Evolutionary conservation across 208 protist species (phyloP).

Genomic region (Leishmania tarentolae): DNA sequence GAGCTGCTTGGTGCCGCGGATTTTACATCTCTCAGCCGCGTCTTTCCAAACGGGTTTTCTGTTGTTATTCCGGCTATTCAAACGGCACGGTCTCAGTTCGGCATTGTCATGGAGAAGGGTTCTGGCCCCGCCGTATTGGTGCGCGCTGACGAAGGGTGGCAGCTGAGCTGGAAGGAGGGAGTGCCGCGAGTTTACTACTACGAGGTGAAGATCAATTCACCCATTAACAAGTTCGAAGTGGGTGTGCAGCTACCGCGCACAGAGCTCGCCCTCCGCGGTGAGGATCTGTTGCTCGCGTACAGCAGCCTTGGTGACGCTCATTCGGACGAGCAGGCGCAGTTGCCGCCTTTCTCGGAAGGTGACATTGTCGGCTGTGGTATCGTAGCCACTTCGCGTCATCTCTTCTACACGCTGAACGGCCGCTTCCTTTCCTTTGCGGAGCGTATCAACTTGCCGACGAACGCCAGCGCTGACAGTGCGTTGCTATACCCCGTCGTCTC

Average conservation of each 20-base stretch:
- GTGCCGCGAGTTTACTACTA: slow-evolving; percentile 86
- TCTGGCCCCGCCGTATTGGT: slow-evolving; percentile 47
- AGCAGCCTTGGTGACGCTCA: slow-evolving; percentile 64
- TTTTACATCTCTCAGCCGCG: slow-evolving; percentile 63
- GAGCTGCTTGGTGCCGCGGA: slow-evolving; percentile 70
- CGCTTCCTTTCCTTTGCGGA: slow-evolving; percentile 72
- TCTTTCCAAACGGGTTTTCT: slow-evolving; percentile 86
- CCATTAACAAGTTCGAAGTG: slow-evolving; percentile 37
- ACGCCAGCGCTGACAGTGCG: slow-evolving; percentile 31
- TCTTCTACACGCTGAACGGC: slow-evolving; percentile 91
- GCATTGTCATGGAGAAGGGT: slow-evolving; percentile 74
- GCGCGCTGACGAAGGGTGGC: slow-evolving; percentile 87
- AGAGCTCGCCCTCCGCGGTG: slow-evolving; percentile 26
- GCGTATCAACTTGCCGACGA: slow-evolving; percentile 33
- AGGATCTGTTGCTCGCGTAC: slow-evolving; percentile 67
- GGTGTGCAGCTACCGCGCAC: slow-evolving; percentile 37
- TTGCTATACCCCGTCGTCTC: slow-evolving; percentile 67
- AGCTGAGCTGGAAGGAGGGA: slow-evolving; percentile 70
- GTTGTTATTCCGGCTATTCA: slow-evolving; percentile 70
- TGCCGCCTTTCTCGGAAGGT: slow-evolving; percentile 66
- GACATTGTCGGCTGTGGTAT: slow-evolving; percentile 88
- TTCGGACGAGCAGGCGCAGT: slow-evolving; percentile 24
- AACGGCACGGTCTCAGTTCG: slow-evolving; percentile 59
- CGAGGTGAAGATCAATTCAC: slow-evolving; percentile 75
- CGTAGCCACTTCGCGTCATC: slow-evolving; percentile 56